Evolutionary conservation across 345 rosid genomes (phyloP).

Genomic region (Brassica rapa): DNA sequence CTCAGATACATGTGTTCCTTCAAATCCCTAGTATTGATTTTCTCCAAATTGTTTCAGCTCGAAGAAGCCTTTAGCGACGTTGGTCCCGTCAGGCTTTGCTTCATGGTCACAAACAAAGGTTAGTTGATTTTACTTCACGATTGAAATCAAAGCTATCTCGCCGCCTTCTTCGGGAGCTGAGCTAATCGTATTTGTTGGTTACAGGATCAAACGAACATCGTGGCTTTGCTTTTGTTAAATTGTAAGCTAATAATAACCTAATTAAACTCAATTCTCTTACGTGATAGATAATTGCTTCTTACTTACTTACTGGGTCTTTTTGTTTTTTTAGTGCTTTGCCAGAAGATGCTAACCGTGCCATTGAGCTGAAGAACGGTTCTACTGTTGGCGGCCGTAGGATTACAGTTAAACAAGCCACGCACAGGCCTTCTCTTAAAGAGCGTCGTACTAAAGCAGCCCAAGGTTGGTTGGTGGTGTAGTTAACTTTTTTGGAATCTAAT

Average conservation of each 20-base stretch:
- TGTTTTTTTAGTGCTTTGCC: conserved; percentile 61
- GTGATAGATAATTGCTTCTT: background rate
- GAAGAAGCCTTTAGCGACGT: conserved; percentile 87
- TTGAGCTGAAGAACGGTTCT: conserved; percentile 68
- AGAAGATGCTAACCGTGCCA: conserved; percentile 81
- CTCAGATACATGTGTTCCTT: too few species aligned
- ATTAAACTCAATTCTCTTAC: background rate
- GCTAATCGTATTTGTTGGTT: conserved; percentile 17
- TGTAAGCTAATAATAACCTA: conserved; percentile 54
- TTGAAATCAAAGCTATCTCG: background rate
- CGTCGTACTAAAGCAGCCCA: conserved; percentile 64
- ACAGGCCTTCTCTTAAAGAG: conserved; percentile 72
- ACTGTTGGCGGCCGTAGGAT: conserved; percentile 79
- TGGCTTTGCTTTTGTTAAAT: conserved; percentile 74
- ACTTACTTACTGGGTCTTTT: conserved; percentile 1
- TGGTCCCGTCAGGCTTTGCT: conserved; percentile 92
- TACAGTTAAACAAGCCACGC: conserved; percentile 78
- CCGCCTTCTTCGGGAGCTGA: background rate
- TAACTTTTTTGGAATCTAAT: background rate
- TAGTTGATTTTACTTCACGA: background rate
- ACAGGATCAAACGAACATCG: conserved; percentile 87
- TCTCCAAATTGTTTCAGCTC: conserved; percentile 51
- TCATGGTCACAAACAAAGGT: conserved; percentile 81
- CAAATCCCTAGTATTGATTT: background rate
- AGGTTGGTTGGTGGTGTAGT: conserved; percentile 38